These are phyloP conservation scores for Alternaria longipes DNA, from an alignment of 2,329 filamentous ascomycete genomes.

Conservation along the genomic window DNA sequence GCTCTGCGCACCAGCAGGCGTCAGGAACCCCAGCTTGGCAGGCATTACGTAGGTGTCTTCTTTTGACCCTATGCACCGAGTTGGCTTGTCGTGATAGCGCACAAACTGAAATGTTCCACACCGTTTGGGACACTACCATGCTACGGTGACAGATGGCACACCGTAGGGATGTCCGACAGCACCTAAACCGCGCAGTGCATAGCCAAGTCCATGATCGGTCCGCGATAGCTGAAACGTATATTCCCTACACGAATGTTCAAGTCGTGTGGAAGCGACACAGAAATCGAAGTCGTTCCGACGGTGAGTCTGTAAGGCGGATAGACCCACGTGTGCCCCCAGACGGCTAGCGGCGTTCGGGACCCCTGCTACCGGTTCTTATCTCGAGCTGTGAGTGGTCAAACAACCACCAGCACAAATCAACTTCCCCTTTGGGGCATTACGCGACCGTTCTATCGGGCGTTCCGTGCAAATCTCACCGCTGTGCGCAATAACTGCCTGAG, in stretches of 20 bases:
- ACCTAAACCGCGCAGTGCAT: slow-evolving; percentile 23
- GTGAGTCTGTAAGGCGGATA: slow-evolving; percentile 32
- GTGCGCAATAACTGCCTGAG: slow-evolving; percentile 22
- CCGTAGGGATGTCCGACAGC: slow-evolving; percentile 13
- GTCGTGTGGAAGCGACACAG: slow-evolving; percentile 12
- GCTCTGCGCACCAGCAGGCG: slow-evolving; percentile 1
- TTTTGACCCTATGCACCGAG: not conserved
- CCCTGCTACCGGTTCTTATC: slow-evolving; percentile 22
- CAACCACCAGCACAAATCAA: slow-evolving; percentile 11
- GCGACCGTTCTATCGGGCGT: slow-evolving; percentile 28
- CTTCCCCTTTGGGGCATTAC: slow-evolving; percentile 26
- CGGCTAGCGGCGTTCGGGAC: slow-evolving; percentile 21
- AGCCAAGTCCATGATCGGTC: slow-evolving; percentile 12
- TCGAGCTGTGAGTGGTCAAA: slow-evolving; percentile 26
- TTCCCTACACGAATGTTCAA: not conserved
- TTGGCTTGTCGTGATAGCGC: not conserved
- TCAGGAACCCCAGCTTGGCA: not conserved
- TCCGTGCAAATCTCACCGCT: slow-evolving; percentile 33
- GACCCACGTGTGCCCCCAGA: slow-evolving; percentile 23
- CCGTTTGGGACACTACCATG: slow-evolving; percentile 17
- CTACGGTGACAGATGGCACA: slow-evolving; percentile 11
- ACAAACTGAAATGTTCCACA: slow-evolving; percentile 11
- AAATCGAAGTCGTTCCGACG: slow-evolving; percentile 24
- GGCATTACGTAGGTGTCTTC: not conserved
- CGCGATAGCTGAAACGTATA: slow-evolving; percentile 5